phyloP scores from a whole-genome alignment of 2,329 filamentous ascomycete genomes.

The Ceratocystiopsis sp. region DNA sequence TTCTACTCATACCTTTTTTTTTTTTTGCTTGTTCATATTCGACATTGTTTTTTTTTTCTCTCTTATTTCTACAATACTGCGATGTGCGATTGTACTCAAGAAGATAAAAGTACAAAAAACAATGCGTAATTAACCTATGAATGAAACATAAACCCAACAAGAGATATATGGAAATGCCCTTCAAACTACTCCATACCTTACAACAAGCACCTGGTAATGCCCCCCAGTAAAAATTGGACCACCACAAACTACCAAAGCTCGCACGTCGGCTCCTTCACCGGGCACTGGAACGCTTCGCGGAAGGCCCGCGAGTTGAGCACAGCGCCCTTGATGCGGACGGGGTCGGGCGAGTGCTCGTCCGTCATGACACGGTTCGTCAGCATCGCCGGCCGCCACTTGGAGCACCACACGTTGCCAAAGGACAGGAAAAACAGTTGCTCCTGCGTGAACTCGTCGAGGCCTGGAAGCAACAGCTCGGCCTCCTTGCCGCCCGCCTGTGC shows the following conservation, averaged over 20 bases:
- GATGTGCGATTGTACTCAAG: too few species aligned
- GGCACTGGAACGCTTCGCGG: constrained; percentile 48
- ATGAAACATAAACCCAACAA: too few species aligned
- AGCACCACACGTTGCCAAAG: constrained; percentile 50
- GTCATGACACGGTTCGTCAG: constrained; percentile 40
- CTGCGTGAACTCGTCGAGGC: constrained; percentile 42
- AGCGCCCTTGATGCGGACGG: constrained; percentile 43
- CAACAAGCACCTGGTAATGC: too few species aligned
- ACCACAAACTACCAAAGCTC: constrained; percentile 47
- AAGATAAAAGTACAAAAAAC: too few species aligned
- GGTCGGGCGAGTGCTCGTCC: constrained; percentile 49
- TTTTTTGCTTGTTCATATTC: neutral
- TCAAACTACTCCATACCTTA: too few species aligned
- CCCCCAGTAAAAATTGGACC: too few species aligned
- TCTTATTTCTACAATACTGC: too few species aligned
- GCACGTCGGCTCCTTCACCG: constrained; percentile 47
- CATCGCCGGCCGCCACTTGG: constrained; percentile 41
- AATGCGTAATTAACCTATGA: too few species aligned
- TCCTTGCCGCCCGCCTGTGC: constrained; percentile 6
- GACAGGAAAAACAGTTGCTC: constrained; percentile 55
- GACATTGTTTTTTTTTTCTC: too few species aligned
- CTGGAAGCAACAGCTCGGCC: constrained; percentile 29
- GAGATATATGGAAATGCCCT: too few species aligned
- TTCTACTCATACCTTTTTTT: neutral
- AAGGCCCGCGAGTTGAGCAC: constrained; percentile 53